Conservation (phyloP, 2,329 filamentous ascomycete genomes). For the Apiospora pterosperma region DNA sequence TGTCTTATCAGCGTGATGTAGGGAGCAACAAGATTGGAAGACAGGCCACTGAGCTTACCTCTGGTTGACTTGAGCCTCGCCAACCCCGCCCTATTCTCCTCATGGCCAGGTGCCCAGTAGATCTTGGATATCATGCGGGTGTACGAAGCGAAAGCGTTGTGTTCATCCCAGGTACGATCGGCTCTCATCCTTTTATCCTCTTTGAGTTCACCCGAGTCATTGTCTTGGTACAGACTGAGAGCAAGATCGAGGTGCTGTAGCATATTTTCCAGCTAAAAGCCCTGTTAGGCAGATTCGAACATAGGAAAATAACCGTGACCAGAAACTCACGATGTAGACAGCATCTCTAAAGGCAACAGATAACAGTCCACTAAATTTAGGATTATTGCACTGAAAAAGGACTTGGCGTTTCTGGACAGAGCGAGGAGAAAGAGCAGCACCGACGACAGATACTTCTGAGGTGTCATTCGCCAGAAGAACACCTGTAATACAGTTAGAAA, state of each 20-base stretch:
- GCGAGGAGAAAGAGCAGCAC: too few species aligned
- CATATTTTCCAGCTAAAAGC: background rate
- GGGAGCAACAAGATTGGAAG: background rate
- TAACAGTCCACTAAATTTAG: too few species aligned
- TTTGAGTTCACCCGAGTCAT: background rate
- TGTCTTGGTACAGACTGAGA: background rate
- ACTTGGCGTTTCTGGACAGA: too few species aligned
- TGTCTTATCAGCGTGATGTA: too few species aligned
- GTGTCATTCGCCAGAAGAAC: too few species aligned
- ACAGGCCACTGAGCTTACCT: background rate
- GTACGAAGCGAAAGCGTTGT: background rate
- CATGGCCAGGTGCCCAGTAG: background rate
- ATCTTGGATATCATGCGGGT: background rate
- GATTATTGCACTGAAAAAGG: too few species aligned
- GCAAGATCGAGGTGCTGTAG: background rate
- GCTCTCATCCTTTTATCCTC: background rate
- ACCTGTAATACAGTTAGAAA: background rate
- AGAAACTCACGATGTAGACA: background rate
- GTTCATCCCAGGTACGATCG: background rate
- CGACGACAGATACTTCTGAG: too few species aligned
- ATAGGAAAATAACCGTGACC: background rate
- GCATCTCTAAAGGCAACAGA: background rate
- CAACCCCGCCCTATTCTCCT: background rate
- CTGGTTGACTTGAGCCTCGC: background rate
- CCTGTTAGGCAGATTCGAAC: background rate